Conservation (phyloP, 2,329 filamentous ascomycete genomes). For the Colletotrichum destructivum region DNA sequence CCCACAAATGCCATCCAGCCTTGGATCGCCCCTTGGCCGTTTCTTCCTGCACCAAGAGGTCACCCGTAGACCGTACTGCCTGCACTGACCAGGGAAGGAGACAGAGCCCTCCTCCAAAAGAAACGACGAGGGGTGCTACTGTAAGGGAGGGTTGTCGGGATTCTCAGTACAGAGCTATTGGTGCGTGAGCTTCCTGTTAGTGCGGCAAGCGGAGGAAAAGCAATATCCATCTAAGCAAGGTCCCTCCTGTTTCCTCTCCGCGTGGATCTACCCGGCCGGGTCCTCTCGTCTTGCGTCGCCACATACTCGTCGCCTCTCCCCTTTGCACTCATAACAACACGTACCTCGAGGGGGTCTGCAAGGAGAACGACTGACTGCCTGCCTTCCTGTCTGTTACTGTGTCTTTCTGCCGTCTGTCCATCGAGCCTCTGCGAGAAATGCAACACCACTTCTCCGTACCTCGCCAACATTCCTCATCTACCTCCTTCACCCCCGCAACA, state of each 20-base stretch:
- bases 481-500: constrained; percentile 43
- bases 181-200: constrained; percentile 42
- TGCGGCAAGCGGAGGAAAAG: constrained; percentile 44
- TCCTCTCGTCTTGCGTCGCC: constrained; percentile 29
- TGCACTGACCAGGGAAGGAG: constrained; percentile 35
- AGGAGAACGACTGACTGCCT: constrained; percentile 25
- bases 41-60: constrained; percentile 37
- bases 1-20: constrained; percentile 43
- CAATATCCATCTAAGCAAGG: constrained; percentile 39
- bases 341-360: constrained; percentile 28
- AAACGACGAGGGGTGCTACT: constrained; percentile 42
- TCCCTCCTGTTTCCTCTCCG: constrained; percentile 35
- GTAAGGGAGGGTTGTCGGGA: constrained; percentile 43
- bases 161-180: constrained; percentile 41
- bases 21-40: constrained; percentile 28
- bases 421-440: constrained; percentile 43
- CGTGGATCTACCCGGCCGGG: constrained; percentile 36
- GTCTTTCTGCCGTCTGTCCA: not conserved
- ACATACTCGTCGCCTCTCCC: constrained; percentile 36
- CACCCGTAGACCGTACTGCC: constrained; percentile 31
- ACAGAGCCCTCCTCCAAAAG: constrained; percentile 41
- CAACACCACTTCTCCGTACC: constrained; percentile 34
- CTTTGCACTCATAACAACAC: constrained; percentile 34
- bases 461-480: constrained; percentile 43
- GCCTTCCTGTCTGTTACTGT: constrained; percentile 14